Evolutionary conservation across 768 basidiomycete genomes (phyloP), one percentile per base, ranked within the genome.

Genomic region (Gyrodon lividus): DNA sequence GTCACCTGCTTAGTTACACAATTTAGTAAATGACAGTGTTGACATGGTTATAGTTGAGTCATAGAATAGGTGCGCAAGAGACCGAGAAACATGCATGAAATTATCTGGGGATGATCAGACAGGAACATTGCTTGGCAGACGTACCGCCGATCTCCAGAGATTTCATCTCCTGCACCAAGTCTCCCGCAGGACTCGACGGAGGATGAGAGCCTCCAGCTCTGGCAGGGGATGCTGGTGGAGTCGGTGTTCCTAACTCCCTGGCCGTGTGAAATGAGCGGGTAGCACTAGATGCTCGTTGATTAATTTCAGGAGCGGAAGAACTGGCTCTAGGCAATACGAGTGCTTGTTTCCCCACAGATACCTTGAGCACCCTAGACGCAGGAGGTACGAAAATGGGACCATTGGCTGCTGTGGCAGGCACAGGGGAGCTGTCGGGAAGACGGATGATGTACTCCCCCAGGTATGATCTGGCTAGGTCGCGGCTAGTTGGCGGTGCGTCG

Each of bases 111-210:
- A 41, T 6, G 19, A 56, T 48, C 51, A 46, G 38, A 19, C n/a
- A 39, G 23, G 34, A 13, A 13, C 16, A 34, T 13, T 43, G 14
- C 23, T 43, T 19, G 6, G 31, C 24, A 52, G 6, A 70, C 67
- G 51, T 61, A 69, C 67, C 67, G n/a, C 55, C 19, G 2, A 70
- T 51, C 37, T 41, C 51, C 56, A 69, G 60, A 12, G 57, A 69
- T 14, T 30, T 37, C 19, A 70, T 24, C 5, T 48, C 63, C 24
- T 59, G 50, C 3, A 45, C 52, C 57, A 69, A 47, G 43, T 58
- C 62, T 0, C 38, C 54, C 9, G 56, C 55, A 42, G 57, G 66
- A 35, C 60, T 64, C 10, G 59, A 46, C 35, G 56, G 55, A 22
- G 56, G 52, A 31, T 42, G 39, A 12, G 50, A 13, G 10, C 4